These are phyloP conservation scores for Vachellia pachyceras DNA, from an alignment of 306 rosid species.

Conservation along the genomic window DNA sequence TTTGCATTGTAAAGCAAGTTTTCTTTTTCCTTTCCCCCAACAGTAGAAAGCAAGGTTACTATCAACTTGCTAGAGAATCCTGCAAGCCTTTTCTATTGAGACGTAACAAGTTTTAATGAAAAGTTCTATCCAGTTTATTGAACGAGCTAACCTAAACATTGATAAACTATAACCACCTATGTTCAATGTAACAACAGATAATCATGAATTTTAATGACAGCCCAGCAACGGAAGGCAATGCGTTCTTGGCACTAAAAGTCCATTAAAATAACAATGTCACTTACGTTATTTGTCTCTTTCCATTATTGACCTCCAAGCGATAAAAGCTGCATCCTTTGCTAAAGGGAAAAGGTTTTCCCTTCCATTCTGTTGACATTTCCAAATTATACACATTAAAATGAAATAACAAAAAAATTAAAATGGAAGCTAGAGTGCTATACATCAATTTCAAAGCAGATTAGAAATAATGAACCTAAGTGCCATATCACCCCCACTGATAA, in stretches of 20 bases:
- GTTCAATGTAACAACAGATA: neutral
- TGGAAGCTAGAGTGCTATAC: neutral
- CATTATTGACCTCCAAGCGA: conserved; percentile 67
- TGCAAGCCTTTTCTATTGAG: conserved; percentile 10
- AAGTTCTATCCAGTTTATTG: conserved; percentile 4
- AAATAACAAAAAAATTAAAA: neutral
- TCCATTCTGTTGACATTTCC: conserved; percentile 67
- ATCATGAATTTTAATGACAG: neutral
- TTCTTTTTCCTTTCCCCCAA: neutral
- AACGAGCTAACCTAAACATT: neutral
- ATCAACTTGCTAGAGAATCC: conserved; percentile 5
- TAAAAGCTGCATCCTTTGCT: conserved; percentile 97
- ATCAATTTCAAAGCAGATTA: neutral
- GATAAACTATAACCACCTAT: neutral
- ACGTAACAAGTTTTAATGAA: neutral
- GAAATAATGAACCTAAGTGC: conserved; percentile 72
- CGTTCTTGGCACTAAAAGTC: neutral
- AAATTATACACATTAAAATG: conserved; percentile 14
- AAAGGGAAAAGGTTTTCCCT: conserved; percentile 83
- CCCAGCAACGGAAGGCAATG: conserved; percentile 19
- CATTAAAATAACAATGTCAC: conserved; percentile 23
- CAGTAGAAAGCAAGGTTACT: neutral
- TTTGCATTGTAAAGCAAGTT: neutral
- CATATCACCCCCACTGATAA: conserved; percentile 83
- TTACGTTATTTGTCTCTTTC: conserved; percentile 79